Percentiles rank a stretch among this genome's conserved stretches.
Conservation (phyloP, 1,139 yeast species). For the Pneumocystis carinii region DNA sequence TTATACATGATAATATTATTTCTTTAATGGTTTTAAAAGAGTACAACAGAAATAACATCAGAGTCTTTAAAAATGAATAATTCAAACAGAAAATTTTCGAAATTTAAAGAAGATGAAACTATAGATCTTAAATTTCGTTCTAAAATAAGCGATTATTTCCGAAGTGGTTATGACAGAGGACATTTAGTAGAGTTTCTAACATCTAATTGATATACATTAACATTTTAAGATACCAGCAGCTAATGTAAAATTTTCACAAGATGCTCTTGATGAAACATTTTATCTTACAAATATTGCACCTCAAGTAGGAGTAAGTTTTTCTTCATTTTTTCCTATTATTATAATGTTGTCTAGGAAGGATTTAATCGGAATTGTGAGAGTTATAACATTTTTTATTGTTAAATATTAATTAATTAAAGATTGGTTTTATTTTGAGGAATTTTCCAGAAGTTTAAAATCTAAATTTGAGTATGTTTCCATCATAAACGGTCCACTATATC, state of each 20-base stretch:
- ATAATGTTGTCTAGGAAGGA: not conserved
- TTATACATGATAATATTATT: not conserved
- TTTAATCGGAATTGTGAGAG: not conserved
- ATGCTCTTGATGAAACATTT: constrained; percentile 91
- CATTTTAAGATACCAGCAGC: constrained; percentile 80
- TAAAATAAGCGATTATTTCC: constrained; percentile 65
- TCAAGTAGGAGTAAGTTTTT: constrained; percentile 89
- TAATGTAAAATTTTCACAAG: constrained; percentile 76
- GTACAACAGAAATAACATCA: constrained; percentile 78
- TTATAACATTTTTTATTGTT: not conserved
- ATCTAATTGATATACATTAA: not conserved
- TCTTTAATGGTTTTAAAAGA: constrained; percentile 17
- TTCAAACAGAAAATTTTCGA: constrained; percentile 58
- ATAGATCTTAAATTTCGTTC: constrained; percentile 69
- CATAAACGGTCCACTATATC: constrained; percentile 84
- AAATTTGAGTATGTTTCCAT: constrained; percentile 61
- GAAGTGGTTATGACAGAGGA: constrained; percentile 94
- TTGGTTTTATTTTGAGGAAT: constrained; percentile 95
- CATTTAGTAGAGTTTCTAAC: constrained; percentile 30
- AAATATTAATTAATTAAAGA: constrained; percentile 18
- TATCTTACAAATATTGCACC: constrained; percentile 83
- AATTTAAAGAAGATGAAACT: constrained; percentile 75
- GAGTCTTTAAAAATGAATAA: constrained; percentile 38
- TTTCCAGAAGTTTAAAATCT: constrained; percentile 58
- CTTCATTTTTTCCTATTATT: not conserved